Conservation (phyloP, 2,329 filamentous ascomycete genomes). For the Scleromitrula shiraiana region DNA sequence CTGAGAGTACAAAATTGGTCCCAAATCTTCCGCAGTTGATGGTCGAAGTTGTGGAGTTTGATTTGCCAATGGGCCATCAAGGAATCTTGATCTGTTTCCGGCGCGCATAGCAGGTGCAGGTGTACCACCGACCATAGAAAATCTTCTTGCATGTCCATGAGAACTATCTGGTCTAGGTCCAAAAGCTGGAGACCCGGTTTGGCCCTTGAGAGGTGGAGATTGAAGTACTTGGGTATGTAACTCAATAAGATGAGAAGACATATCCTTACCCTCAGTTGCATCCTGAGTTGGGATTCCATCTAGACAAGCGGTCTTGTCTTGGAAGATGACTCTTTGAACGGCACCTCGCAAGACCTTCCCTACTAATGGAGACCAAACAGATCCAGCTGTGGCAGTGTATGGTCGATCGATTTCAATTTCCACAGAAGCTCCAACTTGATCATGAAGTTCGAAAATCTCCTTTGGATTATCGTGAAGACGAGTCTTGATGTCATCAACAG, state of each 20-base stretch:
- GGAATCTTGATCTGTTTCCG: conserved; percentile 28
- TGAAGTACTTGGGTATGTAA: conserved; percentile 35
- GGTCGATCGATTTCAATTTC: conserved; percentile 71
- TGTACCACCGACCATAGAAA: conserved; percentile 28
- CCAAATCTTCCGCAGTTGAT: conserved; percentile 38
- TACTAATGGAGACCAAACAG: conserved; percentile 63
- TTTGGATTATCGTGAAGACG: conserved; percentile 72
- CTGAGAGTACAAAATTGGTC: conserved; percentile 39
- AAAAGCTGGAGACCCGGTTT: conserved; percentile 26
- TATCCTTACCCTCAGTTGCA: conserved; percentile 58
- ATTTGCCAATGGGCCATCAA: conserved; percentile 30
- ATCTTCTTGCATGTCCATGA: conserved; percentile 26
- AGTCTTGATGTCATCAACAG: conserved; percentile 62
- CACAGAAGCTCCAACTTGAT: conserved; percentile 64
- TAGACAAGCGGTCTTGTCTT: conserved; percentile 65
- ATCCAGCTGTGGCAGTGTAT: conserved; percentile 46
- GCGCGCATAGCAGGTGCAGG: conserved; percentile 29
- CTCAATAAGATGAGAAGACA: conserved; percentile 56
- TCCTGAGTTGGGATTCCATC: conserved; percentile 57
- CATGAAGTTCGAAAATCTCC: conserved; percentile 74
- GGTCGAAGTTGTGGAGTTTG: conserved; percentile 26
- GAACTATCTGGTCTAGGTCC: conserved; percentile 31
- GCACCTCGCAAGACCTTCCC: conserved; percentile 61
- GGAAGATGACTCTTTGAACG: conserved; percentile 69
- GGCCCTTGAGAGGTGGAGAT: conserved; percentile 49